These are phyloP conservation scores for Pseudogymnoascus sp. DNA, from an alignment of 2,329 filamentous ascomycete genomes.

Conservation along the genomic window DNA sequence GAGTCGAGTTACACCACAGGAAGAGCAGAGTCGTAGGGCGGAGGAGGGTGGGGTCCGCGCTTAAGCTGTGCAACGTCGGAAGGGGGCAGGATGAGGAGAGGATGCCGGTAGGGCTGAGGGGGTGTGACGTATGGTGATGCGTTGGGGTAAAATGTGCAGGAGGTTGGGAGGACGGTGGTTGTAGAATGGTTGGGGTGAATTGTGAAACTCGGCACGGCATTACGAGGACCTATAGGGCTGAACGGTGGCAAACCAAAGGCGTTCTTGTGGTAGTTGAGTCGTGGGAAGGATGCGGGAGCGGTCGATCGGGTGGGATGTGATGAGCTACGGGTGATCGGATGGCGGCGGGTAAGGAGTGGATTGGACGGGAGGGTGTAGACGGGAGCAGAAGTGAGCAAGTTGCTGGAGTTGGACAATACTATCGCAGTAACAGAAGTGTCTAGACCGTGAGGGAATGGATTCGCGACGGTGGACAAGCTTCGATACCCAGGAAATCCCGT, in stretches of 20 bases:
- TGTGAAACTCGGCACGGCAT: neutral
- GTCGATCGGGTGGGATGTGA: neutral
- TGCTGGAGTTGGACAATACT: neutral
- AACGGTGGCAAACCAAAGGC: neutral
- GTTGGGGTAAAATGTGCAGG: neutral
- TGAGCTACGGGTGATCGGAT: neutral
- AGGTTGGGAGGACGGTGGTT: neutral
- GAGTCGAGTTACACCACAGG: neutral
- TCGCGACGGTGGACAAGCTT: neutral
- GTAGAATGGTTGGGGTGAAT: neutral
- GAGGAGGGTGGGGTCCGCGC: neutral
- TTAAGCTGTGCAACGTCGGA: neutral
- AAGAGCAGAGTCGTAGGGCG: neutral
- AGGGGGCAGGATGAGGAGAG: neutral
- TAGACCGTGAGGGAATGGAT: neutral
- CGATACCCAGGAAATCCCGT: neutral
- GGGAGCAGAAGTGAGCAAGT: neutral
- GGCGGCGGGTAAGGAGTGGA: neutral
- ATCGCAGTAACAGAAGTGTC: neutral
- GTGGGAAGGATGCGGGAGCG: neutral
- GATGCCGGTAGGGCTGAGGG: neutral
- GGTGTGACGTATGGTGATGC: neutral
- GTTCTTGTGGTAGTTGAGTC: neutral
- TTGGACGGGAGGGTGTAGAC: neutral
- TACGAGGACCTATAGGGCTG: neutral